phyloP scores from a whole-genome alignment of 352 stramenopile species.

The Pseudoperonospora humuli region DNA sequence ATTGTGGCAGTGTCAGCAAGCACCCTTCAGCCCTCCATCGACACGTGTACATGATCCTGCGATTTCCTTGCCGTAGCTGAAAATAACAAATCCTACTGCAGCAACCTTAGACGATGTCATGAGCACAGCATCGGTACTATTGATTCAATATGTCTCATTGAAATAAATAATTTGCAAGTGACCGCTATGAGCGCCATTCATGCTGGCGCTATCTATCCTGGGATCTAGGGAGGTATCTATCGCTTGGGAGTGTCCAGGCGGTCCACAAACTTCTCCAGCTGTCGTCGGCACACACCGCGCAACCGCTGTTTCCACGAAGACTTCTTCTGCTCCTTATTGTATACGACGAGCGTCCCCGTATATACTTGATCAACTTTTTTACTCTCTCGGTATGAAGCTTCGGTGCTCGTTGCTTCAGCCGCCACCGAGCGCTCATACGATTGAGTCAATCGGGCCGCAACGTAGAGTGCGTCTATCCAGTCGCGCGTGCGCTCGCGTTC shows the following conservation, averaged over 20 bases:
- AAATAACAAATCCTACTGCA: no score
- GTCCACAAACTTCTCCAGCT: constrained; percentile 56
- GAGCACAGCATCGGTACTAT: no score
- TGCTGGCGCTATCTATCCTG: no score
- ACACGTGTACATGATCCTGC: no score
- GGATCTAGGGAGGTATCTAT: no score
- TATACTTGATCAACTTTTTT: constrained; percentile 43
- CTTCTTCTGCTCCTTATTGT: constrained; percentile 50
- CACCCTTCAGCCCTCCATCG: no score
- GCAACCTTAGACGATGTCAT: no score
- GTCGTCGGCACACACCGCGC: constrained; percentile 35
- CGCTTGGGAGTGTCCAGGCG: constrained; percentile 39
- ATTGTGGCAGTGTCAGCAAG: no score
- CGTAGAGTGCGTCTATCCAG: constrained; percentile 61
- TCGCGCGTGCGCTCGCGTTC: constrained; percentile 38
- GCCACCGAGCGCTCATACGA: constrained; percentile 38
- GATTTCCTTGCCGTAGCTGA: no score
- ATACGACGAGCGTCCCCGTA: constrained; percentile 59
- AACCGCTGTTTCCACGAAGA: constrained; percentile 35
- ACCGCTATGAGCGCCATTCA: constrained; percentile 6
- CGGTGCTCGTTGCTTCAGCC: constrained; percentile 7
- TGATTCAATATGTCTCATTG: neutral
- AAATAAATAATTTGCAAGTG: constrained; percentile 19
- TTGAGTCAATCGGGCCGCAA: constrained; percentile 47
- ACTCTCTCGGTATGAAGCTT: constrained; percentile 15